These are phyloP conservation scores for Trametes sp. DNA, from an alignment of 1,284 basidiomycete genomes.

Conservation along the genomic window DNA sequence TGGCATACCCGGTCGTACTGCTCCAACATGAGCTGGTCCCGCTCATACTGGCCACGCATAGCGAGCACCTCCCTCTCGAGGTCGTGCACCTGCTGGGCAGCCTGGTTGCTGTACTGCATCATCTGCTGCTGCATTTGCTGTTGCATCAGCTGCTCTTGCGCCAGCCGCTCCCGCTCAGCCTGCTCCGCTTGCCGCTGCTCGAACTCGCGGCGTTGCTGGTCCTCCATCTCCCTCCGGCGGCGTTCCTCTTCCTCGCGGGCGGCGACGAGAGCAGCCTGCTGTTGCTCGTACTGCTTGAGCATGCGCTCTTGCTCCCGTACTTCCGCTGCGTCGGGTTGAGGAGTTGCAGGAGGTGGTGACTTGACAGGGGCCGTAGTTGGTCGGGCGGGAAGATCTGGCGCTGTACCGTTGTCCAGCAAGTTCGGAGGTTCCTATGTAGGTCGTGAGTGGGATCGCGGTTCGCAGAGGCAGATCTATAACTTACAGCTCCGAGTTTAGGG, in stretches of 20 bases:
- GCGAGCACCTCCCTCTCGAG: slow-evolving; percentile 91
- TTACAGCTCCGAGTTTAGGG: slow-evolving; percentile 90
- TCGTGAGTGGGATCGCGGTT: background rate
- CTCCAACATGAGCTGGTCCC: slow-evolving; percentile 97
- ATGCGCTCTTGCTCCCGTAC: slow-evolving; percentile 94
- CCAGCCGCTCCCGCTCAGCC: slow-evolving; percentile 86
- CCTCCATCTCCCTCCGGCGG: slow-evolving; percentile 79
- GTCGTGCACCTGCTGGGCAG: slow-evolving; percentile 74
- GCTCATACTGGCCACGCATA: slow-evolving; percentile 97
- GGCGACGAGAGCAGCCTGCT: slow-evolving; percentile 84
- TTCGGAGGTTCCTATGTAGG: slow-evolving; percentile 87
- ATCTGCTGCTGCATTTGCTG: slow-evolving; percentile 83
- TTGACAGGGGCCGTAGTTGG: slow-evolving; percentile 70
- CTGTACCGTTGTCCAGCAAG: slow-evolving; percentile 82
- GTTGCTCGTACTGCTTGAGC: slow-evolving; percentile 97
- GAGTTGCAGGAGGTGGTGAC: slow-evolving; percentile 71
- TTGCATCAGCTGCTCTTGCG: slow-evolving; percentile 88
- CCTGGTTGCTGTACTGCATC: slow-evolving; percentile 78
- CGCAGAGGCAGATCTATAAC: slow-evolving; percentile 28
- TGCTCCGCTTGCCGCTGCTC: slow-evolving; percentile 91
- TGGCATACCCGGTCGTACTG: slow-evolving; percentile 94
- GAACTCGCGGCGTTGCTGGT: slow-evolving; percentile 88
- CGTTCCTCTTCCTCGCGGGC: slow-evolving; percentile 88
- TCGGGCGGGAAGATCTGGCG: slow-evolving; percentile 89
- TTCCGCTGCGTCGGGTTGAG: slow-evolving; percentile 77